These are phyloP conservation scores for Mycena maculata DNA, from an alignment of 768 basidiomycete genomes.

Conservation along the genomic window DNA sequence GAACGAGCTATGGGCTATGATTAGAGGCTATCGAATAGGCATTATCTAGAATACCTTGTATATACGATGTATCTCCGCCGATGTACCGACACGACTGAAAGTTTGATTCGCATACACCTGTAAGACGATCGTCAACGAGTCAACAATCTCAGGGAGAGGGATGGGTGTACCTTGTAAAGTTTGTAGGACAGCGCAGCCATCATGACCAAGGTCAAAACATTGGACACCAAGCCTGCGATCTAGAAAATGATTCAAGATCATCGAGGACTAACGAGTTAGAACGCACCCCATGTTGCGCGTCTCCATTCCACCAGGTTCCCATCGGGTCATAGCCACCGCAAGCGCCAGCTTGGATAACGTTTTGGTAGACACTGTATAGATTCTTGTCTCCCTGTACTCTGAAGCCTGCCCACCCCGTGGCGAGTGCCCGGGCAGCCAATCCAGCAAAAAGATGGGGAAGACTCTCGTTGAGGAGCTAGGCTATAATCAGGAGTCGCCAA, in stretches of 20 bases:
- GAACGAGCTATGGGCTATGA: conserved; percentile 49
- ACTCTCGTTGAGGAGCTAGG: conserved; percentile 62
- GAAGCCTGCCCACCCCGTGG: conserved; percentile 60
- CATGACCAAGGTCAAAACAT: conserved; percentile 49
- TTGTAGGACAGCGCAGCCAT: conserved; percentile 53
- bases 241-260: conserved; percentile 31
- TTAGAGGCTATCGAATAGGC: background rate
- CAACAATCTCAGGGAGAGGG: background rate
- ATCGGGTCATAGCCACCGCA: conserved; percentile 57
- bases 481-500: conserved; percentile 5
- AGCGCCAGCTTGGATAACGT: conserved; percentile 48
- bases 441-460: conserved; percentile 63
- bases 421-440: conserved; percentile 58
- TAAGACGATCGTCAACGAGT: background rate
- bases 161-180: conserved; percentile 53
- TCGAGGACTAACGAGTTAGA: background rate
- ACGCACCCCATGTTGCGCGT: conserved; percentile 52
- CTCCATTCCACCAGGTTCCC: conserved; percentile 55
- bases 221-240: conserved; percentile 56
- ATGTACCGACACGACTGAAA: conserved; percentile 63
- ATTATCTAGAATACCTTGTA: conserved; percentile 54
- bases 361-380: conserved; percentile 35
- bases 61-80: conserved; percentile 54
- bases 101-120: conserved; percentile 59
- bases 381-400: conserved; percentile 49